Conservation (phyloP, 169 alveolate genomes). For the Babesia divergens region DNA sequence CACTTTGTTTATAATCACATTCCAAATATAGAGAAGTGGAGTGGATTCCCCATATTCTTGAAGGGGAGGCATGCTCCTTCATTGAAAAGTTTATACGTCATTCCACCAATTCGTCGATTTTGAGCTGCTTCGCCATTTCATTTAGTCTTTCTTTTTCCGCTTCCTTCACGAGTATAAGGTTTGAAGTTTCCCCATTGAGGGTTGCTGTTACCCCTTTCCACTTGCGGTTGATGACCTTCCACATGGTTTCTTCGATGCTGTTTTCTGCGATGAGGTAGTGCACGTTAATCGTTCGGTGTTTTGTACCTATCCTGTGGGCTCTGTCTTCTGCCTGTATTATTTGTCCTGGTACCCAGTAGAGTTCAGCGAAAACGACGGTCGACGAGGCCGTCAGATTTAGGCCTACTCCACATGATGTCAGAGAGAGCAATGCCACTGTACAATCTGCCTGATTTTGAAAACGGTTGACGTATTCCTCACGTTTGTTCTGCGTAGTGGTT, state of each 20-base stretch:
- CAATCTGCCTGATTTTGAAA: slow-evolving; percentile 83
- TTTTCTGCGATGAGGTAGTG: slow-evolving; percentile 85
- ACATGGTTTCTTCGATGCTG: slow-evolving; percentile 78
- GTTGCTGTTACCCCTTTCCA: slow-evolving; percentile 80
- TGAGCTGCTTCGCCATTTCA: slow-evolving; percentile 1
- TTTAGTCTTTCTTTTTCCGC: neutral
- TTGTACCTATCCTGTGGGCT: slow-evolving; percentile 94
- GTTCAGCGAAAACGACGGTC: slow-evolving; percentile 95
- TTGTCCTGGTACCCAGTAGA: slow-evolving; percentile 97
- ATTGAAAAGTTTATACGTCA: neutral
- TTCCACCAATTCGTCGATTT: neutral
- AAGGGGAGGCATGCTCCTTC: too few relatives aligned
- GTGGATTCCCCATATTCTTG: too few relatives aligned
- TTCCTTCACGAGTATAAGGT: slow-evolving; percentile 21
- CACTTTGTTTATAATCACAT: too few relatives aligned
- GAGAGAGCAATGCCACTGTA: slow-evolving; percentile 88
- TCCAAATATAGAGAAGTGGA: too few relatives aligned
- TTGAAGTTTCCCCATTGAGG: slow-evolving; percentile 65
- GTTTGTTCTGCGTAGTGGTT: slow-evolving; percentile 76
- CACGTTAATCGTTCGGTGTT: slow-evolving; percentile 73
- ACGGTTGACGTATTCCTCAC: slow-evolving; percentile 86
- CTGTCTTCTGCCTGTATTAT: slow-evolving; percentile 97
- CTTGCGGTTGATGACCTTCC: slow-evolving; percentile 75
- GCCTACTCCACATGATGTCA: slow-evolving; percentile 95
- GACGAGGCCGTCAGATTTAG: slow-evolving; percentile 93